These are phyloP conservation scores for Pestalotiopsis fici DNA, from an alignment of 2,329 filamentous ascomycete genomes.

Conservation along the genomic window DNA sequence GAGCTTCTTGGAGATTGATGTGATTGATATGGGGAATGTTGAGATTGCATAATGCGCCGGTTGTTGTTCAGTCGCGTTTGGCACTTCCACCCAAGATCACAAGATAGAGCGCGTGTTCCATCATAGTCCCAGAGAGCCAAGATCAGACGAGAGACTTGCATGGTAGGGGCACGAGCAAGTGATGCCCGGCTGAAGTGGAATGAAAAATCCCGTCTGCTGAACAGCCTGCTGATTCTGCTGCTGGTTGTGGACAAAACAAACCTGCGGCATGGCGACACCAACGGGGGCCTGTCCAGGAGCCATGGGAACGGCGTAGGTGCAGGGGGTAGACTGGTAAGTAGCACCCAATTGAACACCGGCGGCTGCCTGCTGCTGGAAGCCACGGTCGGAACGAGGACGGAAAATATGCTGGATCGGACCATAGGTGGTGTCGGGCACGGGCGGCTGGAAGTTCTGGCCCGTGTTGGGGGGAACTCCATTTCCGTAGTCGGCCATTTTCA, in stretches of 20 bases:
- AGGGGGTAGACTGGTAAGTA: not conserved
- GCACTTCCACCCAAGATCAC: not conserved
- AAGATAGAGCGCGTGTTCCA: not conserved
- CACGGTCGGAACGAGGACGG: constrained; percentile 50
- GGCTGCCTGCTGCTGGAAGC: constrained; percentile 19
- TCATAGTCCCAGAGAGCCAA: not conserved
- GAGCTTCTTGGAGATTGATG: not conserved
- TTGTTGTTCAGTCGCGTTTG: not conserved
- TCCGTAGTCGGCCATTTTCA: constrained; percentile 41
- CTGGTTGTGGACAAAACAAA: not conserved
- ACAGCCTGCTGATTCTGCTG: not conserved
- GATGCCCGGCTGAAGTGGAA: not conserved
- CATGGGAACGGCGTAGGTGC: not conserved
- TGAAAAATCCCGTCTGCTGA: not conserved
- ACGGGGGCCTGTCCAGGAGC: constrained; percentile 19
- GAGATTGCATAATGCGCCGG: constrained; percentile 1
- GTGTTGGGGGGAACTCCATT: constrained; percentile 40
- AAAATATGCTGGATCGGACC: constrained; percentile 58
- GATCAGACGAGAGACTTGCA: constrained; percentile 34
- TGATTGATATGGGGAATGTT: not conserved
- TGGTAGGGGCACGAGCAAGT: constrained; percentile 24
- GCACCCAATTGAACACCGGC: not conserved
- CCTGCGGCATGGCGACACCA: not conserved
- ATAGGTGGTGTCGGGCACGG: constrained; percentile 57
- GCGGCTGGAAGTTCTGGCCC: constrained; percentile 58